Base-by-base conservation (phyloP, 139 green algal species). In the Chlorella vulgaris region DNA sequence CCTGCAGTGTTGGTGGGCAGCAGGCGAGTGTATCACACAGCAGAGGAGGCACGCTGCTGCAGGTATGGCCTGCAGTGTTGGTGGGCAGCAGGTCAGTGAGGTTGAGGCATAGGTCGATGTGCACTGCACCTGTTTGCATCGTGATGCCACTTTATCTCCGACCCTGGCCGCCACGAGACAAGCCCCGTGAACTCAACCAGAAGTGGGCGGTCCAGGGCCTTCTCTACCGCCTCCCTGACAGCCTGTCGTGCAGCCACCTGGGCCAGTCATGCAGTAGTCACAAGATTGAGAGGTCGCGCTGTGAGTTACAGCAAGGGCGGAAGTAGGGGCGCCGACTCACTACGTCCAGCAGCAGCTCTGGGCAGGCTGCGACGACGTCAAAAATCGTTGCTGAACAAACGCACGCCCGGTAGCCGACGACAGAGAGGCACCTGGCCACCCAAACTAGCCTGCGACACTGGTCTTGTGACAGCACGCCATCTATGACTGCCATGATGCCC, bases 101-200 rank as follows among this genome's bases (percentile, higher is more conserved):
- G n/a, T n/a, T n/a, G n/a, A n/a, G n/a, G n/a, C n/a, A n/a, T n/a
- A n/a, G n/a, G n/a, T n/a, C n/a, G n/a, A n/a, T n/a, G n/a, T n/a
- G n/a, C 10, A 7, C 58, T 19, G 42, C 28, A 69, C 78, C 78
- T 81, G 66, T 87, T 84, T 39, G 65, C 68, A 10, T 87, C 83
- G 43, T 81, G 53, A 51, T 87, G 83, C 63, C 78, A 87, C 24
- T 43, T 60, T 7, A 87, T 84, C 4, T 10, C 3, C 8, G 83
- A 60, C 6, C 83, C 83, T 1, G 83, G 66, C 5, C 65, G 69
- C 83, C 83, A 87, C 22, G 58, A 74, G 15, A 87, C 38, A 24
- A 87, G 74, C 0, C 83, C 83, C n/a, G 83, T 87, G 67, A 87
- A 87, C 76, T 87, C 83, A 2, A 87, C 33, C 28, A 86, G 61